Conservation (phyloP, 345 rosid genomes). For the Hevea brasiliensis region DNA sequence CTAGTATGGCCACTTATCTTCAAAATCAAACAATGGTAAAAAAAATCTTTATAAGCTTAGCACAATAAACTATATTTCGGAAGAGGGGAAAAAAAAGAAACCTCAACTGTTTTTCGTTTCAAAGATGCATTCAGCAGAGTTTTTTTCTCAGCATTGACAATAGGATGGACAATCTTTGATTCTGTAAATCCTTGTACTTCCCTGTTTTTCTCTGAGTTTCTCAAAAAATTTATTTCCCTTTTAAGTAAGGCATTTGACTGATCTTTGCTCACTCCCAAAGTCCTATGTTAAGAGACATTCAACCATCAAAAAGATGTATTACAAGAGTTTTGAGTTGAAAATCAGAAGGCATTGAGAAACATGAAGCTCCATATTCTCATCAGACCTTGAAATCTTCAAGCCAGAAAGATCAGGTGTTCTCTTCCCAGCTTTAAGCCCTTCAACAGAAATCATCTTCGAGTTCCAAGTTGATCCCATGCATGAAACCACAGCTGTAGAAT, state of each 20-base stretch:
- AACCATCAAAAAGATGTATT: neutral
- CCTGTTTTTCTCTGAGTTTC: constrained; percentile 33
- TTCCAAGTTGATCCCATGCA: constrained; percentile 37
- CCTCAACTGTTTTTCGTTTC: constrained; percentile 72
- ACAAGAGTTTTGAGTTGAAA: constrained; percentile 9
- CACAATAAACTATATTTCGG: neutral
- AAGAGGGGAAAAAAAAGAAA: constrained; percentile 21
- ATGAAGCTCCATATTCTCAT: constrained; percentile 1
- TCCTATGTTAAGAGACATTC: constrained; percentile 41
- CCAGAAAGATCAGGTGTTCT: constrained; percentile 42
- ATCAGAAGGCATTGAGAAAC: constrained; percentile 5
- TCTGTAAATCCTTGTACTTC: constrained; percentile 28
- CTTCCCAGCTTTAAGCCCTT: constrained; percentile 49
- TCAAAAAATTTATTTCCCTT: constrained; percentile 31
- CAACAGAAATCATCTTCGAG: constrained; percentile 35
- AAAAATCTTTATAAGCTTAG: neutral
- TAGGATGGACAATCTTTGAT: constrained; percentile 29
- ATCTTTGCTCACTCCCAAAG: constrained; percentile 34
- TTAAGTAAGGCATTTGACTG: constrained; percentile 32
- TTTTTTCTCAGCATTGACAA: constrained; percentile 36
- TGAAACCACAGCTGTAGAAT: constrained; percentile 33
- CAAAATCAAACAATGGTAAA: constrained; percentile 19
- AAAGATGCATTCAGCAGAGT: constrained; percentile 41
- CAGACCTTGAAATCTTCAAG: constrained; percentile 49
- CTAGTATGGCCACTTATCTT: too few relatives aligned